Evolutionary conservation across 257 asterid genomes (phyloP), one percentile per base, ranked within the genome.

Genomic region (Dorcoceras hygrometricum): DNA sequence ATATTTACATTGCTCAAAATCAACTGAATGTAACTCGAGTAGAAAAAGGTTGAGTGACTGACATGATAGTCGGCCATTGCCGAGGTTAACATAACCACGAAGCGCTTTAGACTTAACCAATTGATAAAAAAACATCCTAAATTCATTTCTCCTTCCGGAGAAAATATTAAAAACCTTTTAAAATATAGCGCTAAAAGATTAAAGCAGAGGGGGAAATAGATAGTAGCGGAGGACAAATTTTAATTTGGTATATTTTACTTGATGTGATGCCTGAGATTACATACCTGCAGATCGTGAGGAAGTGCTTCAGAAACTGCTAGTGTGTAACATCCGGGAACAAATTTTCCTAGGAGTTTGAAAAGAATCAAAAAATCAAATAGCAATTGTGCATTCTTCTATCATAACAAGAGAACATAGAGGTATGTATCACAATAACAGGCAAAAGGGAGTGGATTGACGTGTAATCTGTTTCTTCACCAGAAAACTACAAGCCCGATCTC

Each of bases 241-340:
- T 43, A 0, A 9, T 27, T 23, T 53, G 6, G n/a, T n/a, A n/a
- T n/a, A n/a, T n/a, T 48, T 16, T 59, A 25, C 54, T 39, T 5
- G 26, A 28, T 26, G 28, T 31, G 59, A 55, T 24, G 20, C 23
- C 25, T 1, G 18, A 9, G 20, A 66, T 51, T 50, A 70, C 50
- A 63, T 65, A 80, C 88, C 86, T 82, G 91, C 80, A 88, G 66
- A 67, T 93, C 99, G 3, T 82, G 87, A 32, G 89, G 80, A 57
- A 93, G 95, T 62, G 81, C 90, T 77, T 93, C 97, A 70, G 97
- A 90, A 73, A 93, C 97, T 22, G 90, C 90, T 29, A 93, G 90
- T 3, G 99, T 83, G 77, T 93, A 93, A 68, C 95, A 88, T 62
- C 99, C 99, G 55, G 97, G 96, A 70, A 78, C 95, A 73, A 83